Percentiles rank a stretch among this genome's conserved stretches.
Conservation (phyloP, 805 yeast genomes). For the Torulaspora microellipsoides region DNA sequence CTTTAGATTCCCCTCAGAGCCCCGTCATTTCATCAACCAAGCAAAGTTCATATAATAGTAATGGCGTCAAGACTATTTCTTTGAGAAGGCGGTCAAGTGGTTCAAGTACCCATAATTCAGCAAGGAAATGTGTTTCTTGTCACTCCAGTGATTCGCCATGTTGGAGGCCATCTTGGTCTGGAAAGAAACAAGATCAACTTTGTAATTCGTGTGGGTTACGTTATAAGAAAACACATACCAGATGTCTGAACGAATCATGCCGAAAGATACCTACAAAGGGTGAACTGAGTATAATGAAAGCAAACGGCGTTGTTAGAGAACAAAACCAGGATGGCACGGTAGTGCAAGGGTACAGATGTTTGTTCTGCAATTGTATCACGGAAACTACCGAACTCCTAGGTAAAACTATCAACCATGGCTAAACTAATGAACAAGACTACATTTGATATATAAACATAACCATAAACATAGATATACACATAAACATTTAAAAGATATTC, state of each 20-base stretch:
- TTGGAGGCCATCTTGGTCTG: constrained; percentile 97
- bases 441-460: too few relatives aligned
- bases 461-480: too few relatives aligned
- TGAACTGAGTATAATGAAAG: constrained; percentile 85
- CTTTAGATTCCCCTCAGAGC: constrained; percentile 21
- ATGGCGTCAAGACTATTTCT: constrained; percentile 8
- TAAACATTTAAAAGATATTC: too few relatives aligned
- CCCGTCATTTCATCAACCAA: constrained; percentile 11
- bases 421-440: too few relatives aligned
- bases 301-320: constrained; percentile 48
- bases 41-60: constrained; percentile 4
- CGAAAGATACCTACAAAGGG: constrained; percentile 93
- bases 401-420: not conserved
- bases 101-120: constrained; percentile 8
- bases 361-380: constrained; percentile 37
- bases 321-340: constrained; percentile 29
- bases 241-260: constrained; percentile 74
- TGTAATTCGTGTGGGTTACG: constrained; percentile 96
- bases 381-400: constrained; percentile 15
- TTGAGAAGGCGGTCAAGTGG: constrained; percentile 14
- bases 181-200: constrained; percentile 77
- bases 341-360: constrained; percentile 44
- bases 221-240: constrained; percentile 88
- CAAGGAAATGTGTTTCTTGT: constrained; percentile 81
- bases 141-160: constrained; percentile 90